Base-by-base conservation (phyloP, 768 basidiomycete species). In the Trametes villosa region DNA sequence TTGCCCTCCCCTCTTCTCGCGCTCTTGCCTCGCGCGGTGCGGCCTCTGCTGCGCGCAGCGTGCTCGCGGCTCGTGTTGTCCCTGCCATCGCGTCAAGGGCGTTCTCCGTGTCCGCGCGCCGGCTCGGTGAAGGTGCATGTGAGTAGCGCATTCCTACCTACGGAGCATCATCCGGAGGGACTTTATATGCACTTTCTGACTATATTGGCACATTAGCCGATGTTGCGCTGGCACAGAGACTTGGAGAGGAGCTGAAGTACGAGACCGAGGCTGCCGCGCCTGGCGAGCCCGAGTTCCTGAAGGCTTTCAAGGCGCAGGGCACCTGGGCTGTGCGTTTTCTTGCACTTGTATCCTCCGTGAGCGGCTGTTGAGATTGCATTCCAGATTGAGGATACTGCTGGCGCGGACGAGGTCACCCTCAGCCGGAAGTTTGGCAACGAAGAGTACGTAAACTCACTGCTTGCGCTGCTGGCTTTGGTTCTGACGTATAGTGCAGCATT, bases 401-500 rank as follows among this genome's bases (percentile, higher is more conserved):
- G 89, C 36, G 82, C 85, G 55, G 95, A 96, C 73, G 95, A 97
- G 74, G 86, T 98, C 38, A 76, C 82, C 26, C 75, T 98, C 42
- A 78, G 78, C n/a, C 86, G 95, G 66, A 87, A 86, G 66, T 96
- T 94, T 74, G 95, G 93, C 62, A 93, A 92, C 67, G 96, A 98
- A 77, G 83, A 76, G 94, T 96, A 66, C 57, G 89, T 83, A n/a
- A n/a, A n/a, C 13, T 9, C 12, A 3, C 59, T 26, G 4, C 8
- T 22, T 20, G 33, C 12, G 22, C 18, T 18, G 2, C 11, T 1
- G 40, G 11, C 27, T 53, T 17, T 15, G 9, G n/a, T 33, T 31
- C 54, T 45, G 31, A 56, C 44, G 52, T 46, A n/a, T 9, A 34
- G 13, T 31, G 24, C 68, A 96, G 94, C 66, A 84, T 98, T 74